A percentile compares a stretch with the other conserved stretches of the same genome.
phyloP scores from a whole-genome alignment of 192 early-diverging fungal species.

The Coemansia sp. region DNA sequence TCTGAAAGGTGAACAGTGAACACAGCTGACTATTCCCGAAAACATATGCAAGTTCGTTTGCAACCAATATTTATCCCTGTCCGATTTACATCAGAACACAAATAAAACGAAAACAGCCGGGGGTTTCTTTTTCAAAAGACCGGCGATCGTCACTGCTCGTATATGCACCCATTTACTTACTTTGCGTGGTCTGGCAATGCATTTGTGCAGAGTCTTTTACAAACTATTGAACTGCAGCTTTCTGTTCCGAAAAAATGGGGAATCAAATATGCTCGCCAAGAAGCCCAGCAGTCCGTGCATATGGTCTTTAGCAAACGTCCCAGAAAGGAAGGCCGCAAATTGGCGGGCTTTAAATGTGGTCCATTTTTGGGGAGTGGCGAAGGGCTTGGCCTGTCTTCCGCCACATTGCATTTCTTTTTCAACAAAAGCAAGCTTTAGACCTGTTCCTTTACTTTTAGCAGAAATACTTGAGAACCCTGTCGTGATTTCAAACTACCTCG shows the following conservation, averaged over 20 bases:
- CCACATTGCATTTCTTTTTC: neutral
- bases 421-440: neutral
- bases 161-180: neutral
- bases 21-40: too few species aligned
- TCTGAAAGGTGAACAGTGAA: too few species aligned
- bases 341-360: neutral
- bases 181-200: neutral
- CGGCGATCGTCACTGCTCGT: neutral
- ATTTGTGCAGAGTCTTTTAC: neutral
- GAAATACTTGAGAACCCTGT: slow-evolving; percentile 2
- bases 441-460: neutral
- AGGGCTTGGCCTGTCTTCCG: neutral
- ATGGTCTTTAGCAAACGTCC: neutral
- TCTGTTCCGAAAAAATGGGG: too few species aligned
- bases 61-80: too few species aligned
- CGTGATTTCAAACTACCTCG: too few species aligned
- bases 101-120: too few species aligned
- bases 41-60: too few species aligned
- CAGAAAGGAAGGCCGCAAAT: neutral
- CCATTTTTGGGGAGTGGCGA: neutral
- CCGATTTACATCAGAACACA: too few species aligned
- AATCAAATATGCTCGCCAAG: too few species aligned
- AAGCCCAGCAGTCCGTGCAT: neutral
- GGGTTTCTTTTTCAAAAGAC: neutral
- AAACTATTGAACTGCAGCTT: too few species aligned